These are phyloP conservation scores for Deinandra increscens DNA, from an alignment of 129 eudicot genomes.

Conservation along the genomic window DNA sequence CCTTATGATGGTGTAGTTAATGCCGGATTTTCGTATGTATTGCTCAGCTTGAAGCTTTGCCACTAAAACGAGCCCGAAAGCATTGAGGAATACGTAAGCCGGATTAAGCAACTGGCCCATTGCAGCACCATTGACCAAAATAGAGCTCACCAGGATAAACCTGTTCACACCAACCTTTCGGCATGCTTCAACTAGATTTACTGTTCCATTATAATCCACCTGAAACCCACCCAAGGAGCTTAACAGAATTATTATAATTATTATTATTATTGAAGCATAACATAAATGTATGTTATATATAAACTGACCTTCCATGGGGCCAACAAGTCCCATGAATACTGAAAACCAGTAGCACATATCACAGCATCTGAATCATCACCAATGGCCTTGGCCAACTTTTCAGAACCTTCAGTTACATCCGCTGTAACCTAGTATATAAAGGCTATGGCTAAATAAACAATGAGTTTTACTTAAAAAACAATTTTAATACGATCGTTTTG, in stretches of 20 bases:
- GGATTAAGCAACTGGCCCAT: slow-evolving; percentile 55
- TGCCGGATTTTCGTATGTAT: slow-evolving; percentile 59
- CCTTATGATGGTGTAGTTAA: slow-evolving; percentile 76
- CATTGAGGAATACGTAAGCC: slow-evolving; percentile 44
- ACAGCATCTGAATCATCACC: slow-evolving; percentile 59
- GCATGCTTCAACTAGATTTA: slow-evolving; percentile 91
- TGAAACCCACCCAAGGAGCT: too few relatives aligned
- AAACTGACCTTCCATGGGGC: slow-evolving; percentile 99
- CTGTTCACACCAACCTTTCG: slow-evolving; percentile 65
- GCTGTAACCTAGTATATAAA: too few relatives aligned
- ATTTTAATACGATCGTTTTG: too few relatives aligned
- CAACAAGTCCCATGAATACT: slow-evolving; percentile 70
- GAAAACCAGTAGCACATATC: slow-evolving; percentile 93
- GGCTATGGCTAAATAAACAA: too few relatives aligned
- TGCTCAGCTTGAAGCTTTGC: slow-evolving; percentile 17
- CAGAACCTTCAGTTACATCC: slow-evolving; percentile 59
- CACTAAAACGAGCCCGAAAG: background rate
- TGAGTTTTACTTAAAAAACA: too few relatives aligned
- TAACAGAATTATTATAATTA: too few relatives aligned
- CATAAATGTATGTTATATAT: too few relatives aligned
- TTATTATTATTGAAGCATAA: too few relatives aligned
- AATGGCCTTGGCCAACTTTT: slow-evolving; percentile 70
- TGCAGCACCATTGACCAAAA: slow-evolving; percentile 16
- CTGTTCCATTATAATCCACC: slow-evolving; percentile 95
- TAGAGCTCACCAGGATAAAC: slow-evolving; percentile 29